phyloP scores from a whole-genome alignment of 1,284 basidiomycete genomes.

The Pseudozyma thailandica region DNA sequence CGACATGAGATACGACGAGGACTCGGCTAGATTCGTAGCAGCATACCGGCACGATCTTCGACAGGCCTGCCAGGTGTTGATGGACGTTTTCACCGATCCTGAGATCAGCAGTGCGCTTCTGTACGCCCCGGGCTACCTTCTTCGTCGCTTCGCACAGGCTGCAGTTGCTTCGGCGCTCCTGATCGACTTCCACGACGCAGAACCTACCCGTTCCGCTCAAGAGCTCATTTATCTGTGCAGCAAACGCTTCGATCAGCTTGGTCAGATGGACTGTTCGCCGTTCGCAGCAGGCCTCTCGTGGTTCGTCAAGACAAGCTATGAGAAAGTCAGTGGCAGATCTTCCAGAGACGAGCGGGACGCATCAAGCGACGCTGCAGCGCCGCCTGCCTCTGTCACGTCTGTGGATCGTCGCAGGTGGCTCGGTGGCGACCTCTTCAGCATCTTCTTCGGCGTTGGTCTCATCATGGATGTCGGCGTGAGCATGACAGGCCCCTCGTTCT shows the following conservation, averaged over 20 bases:
- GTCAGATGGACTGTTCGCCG: slow-evolving; percentile 10
- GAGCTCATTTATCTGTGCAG: slow-evolving; percentile 44
- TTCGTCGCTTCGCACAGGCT: slow-evolving; percentile 32
- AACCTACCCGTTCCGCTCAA: slow-evolving; percentile 20
- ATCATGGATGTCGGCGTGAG: background rate
- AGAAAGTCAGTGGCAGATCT: slow-evolving; percentile 17
- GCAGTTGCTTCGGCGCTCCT: slow-evolving; percentile 20
- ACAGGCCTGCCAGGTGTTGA: slow-evolving; percentile 39
- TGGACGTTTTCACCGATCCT: slow-evolving; percentile 47
- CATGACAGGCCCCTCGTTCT: background rate
- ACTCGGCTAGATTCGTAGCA: slow-evolving; percentile 31
- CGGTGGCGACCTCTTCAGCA: slow-evolving; percentile 24
- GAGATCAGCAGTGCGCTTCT: slow-evolving; percentile 41
- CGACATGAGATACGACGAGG: slow-evolving; percentile 33
- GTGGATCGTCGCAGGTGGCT: slow-evolving; percentile 24
- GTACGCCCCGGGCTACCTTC: slow-evolving; percentile 41
- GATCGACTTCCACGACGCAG: slow-evolving; percentile 35
- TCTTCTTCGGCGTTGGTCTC: slow-evolving; percentile 43
- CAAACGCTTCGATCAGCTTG: slow-evolving; percentile 36
- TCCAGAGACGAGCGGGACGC: slow-evolving; percentile 20
- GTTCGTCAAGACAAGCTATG: slow-evolving; percentile 36
- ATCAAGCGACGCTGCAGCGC: slow-evolving; percentile 4
- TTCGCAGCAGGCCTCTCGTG: slow-evolving; percentile 20
- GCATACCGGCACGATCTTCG: slow-evolving; percentile 33
- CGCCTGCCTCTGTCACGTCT: slow-evolving; percentile 7